Conservation (phyloP, 805 yeast genomes). For the Ogataea pini region DNA sequence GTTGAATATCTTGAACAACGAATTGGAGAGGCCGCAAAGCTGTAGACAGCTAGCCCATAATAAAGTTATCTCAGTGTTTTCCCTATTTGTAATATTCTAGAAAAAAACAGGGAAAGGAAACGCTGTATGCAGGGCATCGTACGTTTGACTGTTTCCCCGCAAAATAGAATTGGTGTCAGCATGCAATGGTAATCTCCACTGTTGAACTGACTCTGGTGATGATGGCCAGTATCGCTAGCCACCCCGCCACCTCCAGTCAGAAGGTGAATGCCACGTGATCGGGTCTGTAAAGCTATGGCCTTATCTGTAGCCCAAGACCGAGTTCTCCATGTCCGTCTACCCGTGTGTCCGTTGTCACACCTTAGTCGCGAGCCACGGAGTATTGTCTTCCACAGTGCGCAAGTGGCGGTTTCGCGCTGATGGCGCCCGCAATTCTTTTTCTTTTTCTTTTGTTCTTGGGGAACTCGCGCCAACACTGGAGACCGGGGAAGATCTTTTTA, state of each 20-base stretch:
- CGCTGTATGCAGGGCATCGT: not conserved
- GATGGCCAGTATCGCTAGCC: too few species aligned
- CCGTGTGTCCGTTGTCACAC: conserved; percentile 8
- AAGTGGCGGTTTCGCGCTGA: conserved; percentile 6
- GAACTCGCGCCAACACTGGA: not conserved
- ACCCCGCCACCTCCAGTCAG: not conserved
- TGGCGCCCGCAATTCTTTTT: conserved; percentile 4
- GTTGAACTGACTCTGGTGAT: too few species aligned
- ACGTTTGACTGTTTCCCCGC: not conserved
- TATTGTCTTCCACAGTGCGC: conserved; percentile 12
- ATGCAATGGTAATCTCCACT: too few species aligned
- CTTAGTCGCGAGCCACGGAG: conserved; percentile 9
- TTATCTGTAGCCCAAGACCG: not conserved
- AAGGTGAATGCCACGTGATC: not conserved
- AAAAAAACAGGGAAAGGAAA: not conserved
- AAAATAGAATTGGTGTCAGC: not conserved
- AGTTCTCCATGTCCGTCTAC: conserved; percentile 5
- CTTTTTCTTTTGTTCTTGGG: not conserved
- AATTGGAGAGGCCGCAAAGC: conserved; percentile 12
- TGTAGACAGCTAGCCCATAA: not conserved
- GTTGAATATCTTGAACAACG: conserved; percentile 12
- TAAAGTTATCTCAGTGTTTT: not conserved
- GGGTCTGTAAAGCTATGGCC: not conserved
- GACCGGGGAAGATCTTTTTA: not conserved
- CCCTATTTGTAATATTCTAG: not conserved